Conservation (phyloP, 1,139 yeast genomes). For the Pichia terricola region DNA sequence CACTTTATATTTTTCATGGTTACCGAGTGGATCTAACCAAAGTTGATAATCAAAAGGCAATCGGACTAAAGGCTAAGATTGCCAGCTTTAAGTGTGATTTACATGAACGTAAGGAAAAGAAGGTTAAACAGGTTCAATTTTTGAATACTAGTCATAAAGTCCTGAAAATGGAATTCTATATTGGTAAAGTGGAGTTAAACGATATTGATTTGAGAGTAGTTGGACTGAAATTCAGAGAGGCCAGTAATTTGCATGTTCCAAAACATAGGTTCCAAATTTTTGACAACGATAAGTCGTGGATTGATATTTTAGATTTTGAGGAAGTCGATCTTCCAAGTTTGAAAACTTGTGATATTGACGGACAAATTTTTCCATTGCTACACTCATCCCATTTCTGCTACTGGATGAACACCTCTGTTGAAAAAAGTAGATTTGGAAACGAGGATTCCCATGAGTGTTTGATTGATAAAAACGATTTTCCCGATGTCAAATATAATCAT, state of each 20-base stretch:
- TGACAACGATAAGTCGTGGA: constrained; percentile 43
- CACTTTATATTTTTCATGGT: constrained; percentile 64
- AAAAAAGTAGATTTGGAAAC: constrained; percentile 13
- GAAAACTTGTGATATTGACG: constrained; percentile 18
- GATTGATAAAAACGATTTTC: constrained; percentile 7
- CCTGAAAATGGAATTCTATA: constrained; percentile 59
- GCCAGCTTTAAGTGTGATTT: constrained; percentile 61
- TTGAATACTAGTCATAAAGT: constrained; percentile 48
- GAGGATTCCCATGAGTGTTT: constrained; percentile 35
- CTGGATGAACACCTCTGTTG: constrained; percentile 31
- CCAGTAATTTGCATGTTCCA: constrained; percentile 26
- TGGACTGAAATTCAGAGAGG: constrained; percentile 40
- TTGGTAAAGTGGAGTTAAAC: constrained; percentile 62
- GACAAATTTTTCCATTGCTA: constrained; percentile 56
- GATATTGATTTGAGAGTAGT: constrained; percentile 69
- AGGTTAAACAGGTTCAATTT: constrained; percentile 48
- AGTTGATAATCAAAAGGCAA: constrained; percentile 41
- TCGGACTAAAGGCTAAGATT: constrained; percentile 74
- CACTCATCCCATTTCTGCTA: constrained; percentile 67
- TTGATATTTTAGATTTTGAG: constrained; percentile 67
- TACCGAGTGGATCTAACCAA: constrained; percentile 40
- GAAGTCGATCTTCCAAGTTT: constrained; percentile 52
- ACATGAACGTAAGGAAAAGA: constrained; percentile 77
- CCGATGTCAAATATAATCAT: constrained; percentile 40
- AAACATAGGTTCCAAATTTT: constrained; percentile 13